Evolutionary conservation across 441 rosid species (phyloP).

Genomic region (Pelargonium australe): DNA sequence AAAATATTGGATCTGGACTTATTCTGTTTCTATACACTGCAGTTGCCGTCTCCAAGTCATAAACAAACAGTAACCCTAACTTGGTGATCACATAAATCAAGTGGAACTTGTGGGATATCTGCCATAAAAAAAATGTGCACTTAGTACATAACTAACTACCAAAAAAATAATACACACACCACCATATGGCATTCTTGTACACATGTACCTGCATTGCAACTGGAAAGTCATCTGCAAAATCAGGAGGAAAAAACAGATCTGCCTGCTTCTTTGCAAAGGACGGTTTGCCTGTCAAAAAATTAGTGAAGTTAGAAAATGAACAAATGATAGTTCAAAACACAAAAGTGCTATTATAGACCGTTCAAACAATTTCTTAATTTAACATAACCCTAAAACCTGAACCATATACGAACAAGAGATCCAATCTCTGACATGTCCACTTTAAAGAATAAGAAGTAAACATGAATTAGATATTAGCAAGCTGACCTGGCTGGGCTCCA

Average conservation of each 20-base stretch:
- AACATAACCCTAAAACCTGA: no score
- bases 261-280: slow-evolving; percentile 96
- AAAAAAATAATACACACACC: slow-evolving; percentile 3
- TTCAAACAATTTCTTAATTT: no score
- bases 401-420: no score
- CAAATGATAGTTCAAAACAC: background rate
- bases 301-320: background rate
- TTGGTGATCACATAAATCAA: slow-evolving; percentile 95
- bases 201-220: slow-evolving; percentile 93
- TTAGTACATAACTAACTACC: slow-evolving; percentile 17
- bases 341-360: no score
- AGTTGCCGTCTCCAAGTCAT: slow-evolving; percentile 96
- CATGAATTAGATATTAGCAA: slow-evolving; percentile 8
- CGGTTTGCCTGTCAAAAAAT: slow-evolving; percentile 63
- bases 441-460: background rate
- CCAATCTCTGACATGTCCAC: no score
- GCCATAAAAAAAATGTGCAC: slow-evolving; percentile 29
- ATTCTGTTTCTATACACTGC: slow-evolving; percentile 98
- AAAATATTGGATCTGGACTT: slow-evolving; percentile 97
- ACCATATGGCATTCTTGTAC: slow-evolving; percentile 7
- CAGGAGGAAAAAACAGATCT: slow-evolving; percentile 98
- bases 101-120: slow-evolving; percentile 94
- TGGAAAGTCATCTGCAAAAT: slow-evolving; percentile 99
- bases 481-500: slow-evolving; percentile 93
- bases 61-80: slow-evolving; percentile 96